Conservation (phyloP, 2,329 filamentous ascomycete genomes). For the Zymoseptoria crescenta region DNA sequence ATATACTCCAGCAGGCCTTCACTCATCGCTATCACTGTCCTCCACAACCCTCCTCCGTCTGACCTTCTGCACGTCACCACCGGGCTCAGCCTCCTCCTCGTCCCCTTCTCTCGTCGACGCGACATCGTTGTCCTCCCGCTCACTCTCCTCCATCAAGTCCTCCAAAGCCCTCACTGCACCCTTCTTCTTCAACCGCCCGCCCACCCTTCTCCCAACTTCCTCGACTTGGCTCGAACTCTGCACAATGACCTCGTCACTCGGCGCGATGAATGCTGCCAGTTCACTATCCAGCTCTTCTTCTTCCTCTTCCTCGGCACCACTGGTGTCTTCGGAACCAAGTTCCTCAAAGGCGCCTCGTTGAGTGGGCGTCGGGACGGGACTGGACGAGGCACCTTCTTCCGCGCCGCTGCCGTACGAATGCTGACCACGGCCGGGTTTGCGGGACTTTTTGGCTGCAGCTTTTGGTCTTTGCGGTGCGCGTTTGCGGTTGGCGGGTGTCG, state of each 20-base stretch:
- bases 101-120: neutral
- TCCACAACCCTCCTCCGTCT: slow-evolving; percentile 15
- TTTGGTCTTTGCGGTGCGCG: neutral
- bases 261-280: slow-evolving; percentile 39
- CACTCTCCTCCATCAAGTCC: slow-evolving; percentile 10
- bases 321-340: slow-evolving; percentile 39
- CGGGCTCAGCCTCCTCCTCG: slow-evolving; percentile 3
- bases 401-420: slow-evolving; percentile 24
- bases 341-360: slow-evolving; percentile 25
- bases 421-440: neutral
- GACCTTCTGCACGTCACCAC: slow-evolving; percentile 1
- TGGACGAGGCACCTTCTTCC: slow-evolving; percentile 28
- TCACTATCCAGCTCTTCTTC: slow-evolving; percentile 39
- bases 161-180: neutral
- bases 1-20: neutral
- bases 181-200: slow-evolving; percentile 15
- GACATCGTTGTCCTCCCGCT: slow-evolving; percentile 10
- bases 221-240: slow-evolving; percentile 23
- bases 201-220: slow-evolving; percentile 6
- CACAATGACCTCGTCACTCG: slow-evolving; percentile 34
- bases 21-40: slow-evolving; percentile 16
- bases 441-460: neutral
- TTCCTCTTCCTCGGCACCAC: slow-evolving; percentile 37
- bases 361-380: slow-evolving; percentile 30
- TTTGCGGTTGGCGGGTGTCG: neutral